Evolutionary conservation across 2,329 filamentous ascomycete genomes (phyloP).

Genomic region (Acrocalymma vagum): DNA sequence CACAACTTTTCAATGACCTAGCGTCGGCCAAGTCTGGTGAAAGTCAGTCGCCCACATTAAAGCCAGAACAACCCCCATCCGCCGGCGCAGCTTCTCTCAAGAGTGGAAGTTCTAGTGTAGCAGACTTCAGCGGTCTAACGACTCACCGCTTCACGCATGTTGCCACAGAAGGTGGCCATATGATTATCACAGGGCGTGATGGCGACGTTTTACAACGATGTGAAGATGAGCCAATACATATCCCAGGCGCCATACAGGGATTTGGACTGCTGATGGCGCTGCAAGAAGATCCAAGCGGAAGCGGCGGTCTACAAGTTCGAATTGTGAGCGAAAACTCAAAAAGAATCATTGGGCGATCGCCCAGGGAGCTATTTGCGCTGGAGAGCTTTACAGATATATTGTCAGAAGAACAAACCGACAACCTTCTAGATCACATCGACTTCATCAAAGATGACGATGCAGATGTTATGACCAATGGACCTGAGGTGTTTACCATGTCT

Average conservation of each 20-base stretch:
- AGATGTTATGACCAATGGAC: slow-evolving; percentile 77
- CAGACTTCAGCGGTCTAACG: slow-evolving; percentile 61
- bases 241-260: slow-evolving; percentile 81
- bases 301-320: slow-evolving; percentile 70
- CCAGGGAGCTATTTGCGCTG: slow-evolving; percentile 76
- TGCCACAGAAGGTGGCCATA: slow-evolving; percentile 78
- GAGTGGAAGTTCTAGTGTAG: slow-evolving; percentile 46
- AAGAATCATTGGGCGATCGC: slow-evolving; percentile 77
- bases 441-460: slow-evolving; percentile 86
- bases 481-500: slow-evolving; percentile 84
- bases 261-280: slow-evolving; percentile 82
- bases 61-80: slow-evolving; percentile 31
- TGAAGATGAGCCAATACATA: slow-evolving; percentile 91
- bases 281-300: slow-evolving; percentile 70
- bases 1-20: slow-evolving; percentile 48
- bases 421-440: slow-evolving; percentile 84
- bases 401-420: slow-evolving; percentile 83
- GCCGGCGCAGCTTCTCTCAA: slow-evolving; percentile 36
- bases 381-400: slow-evolving; percentile 84
- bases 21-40: slow-evolving; percentile 36
- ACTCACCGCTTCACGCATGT: slow-evolving; percentile 82
- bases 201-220: slow-evolving; percentile 77
- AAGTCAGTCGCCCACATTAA: slow-evolving; percentile 32
- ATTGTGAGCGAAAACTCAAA: slow-evolving; percentile 84
- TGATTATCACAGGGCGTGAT: slow-evolving; percentile 81